These are phyloP conservation scores for Penicillium brasilianum DNA, from an alignment of 2,329 filamentous ascomycete species.

Conservation along the genomic window DNA sequence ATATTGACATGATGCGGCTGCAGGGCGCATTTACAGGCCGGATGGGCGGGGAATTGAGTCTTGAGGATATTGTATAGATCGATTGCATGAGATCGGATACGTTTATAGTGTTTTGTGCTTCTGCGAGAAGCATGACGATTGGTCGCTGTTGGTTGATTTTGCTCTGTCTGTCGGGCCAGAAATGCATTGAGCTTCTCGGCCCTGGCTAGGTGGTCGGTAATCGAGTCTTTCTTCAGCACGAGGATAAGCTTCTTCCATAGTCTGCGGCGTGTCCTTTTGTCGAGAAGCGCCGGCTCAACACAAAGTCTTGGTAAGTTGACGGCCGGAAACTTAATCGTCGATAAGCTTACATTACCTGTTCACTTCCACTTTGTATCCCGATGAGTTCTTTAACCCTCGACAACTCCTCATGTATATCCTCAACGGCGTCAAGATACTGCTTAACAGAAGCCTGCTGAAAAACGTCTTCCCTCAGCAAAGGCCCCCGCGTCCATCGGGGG, in stretches of 20 bases:
- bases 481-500: not conserved
- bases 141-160: not conserved
- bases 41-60: not conserved
- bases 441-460: not conserved
- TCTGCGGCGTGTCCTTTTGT: not conserved
- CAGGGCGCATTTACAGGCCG: not conserved
- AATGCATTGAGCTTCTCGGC: not conserved
- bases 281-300: not conserved
- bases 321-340: not conserved
- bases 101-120: not conserved
- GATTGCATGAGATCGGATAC: not conserved
- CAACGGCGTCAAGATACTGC: not conserved
- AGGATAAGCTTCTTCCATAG: not conserved
- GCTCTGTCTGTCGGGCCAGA: not conserved
- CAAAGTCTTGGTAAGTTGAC: not conserved
- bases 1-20: constrained; percentile 1
- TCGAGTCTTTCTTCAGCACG: not conserved
- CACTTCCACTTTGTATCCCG: not conserved
- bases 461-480: not conserved
- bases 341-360: not conserved
- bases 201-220: not conserved
- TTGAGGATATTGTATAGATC: constrained; percentile 1
- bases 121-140: not conserved
- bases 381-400: not conserved
- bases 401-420: not conserved